Base-by-base conservation (phyloP, 257 asterid genomes). In the Solanum raphanifolium region DNA sequence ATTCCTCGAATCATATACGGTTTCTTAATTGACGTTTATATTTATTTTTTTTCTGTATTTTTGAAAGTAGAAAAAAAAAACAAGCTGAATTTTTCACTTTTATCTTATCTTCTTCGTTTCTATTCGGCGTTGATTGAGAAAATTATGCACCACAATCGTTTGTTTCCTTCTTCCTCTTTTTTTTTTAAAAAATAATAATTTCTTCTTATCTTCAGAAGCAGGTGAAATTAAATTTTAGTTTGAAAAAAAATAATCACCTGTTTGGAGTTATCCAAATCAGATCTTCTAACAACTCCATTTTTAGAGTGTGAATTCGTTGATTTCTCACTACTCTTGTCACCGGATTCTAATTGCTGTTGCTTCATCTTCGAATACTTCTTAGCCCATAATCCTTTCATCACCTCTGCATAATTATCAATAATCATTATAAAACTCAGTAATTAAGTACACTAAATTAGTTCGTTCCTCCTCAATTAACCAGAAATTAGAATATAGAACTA, bases 321-420 rank as follows among this genome's bases (percentile, higher is more conserved):
- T 78, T 87, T 88, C 74, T 90, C 93, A 83, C 60, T 88, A 89
- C 9, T 89, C 91, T 41, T 87, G 39, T 71, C 88, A 68, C 84
- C 83, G 41, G 38, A 76, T 31, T 86, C 90, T 76, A 86, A n/a
- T 38, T 87, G 91, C 46, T 89, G 91, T 72, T 90, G 88, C 89
- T 94, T 91, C 91, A 88, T 69, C 93, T 91, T 94, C 2, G 91
- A 93, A 88, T 93, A 90, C 75, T 92, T 93, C 88, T 94, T 94
- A 12, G 93, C 96, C 91, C 89, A 89, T 83, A 94, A 29, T 3
- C 95, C 96, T 72, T 94, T 94, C 98, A 93, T 92, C 76, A 92
- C 88, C 90, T 86, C 90, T 88, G 66, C 48, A 88, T 32, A 85
- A 13, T 74, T 35, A 73, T 21, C 41, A 85, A 39, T 32, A 43